Percentiles rank a stretch among this genome's conserved stretches.
Evolutionary conservation across 2,329 filamentous ascomycete species (phyloP).

Genomic region (Neonectria ditissima): DNA sequence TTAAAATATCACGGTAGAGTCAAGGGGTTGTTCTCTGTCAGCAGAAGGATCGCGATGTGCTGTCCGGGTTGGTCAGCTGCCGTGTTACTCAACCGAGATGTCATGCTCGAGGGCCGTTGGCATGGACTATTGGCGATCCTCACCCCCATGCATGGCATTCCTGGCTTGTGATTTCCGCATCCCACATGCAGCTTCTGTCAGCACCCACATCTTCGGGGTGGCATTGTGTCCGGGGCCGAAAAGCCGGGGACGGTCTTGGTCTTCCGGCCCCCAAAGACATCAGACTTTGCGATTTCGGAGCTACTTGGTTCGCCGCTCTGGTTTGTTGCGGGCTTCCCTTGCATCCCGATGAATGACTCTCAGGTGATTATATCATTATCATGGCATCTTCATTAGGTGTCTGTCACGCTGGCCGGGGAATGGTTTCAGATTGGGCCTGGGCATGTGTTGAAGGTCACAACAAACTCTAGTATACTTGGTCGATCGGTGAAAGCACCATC

Average conservation of each 20-base stretch:
- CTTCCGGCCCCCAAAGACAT: not conserved
- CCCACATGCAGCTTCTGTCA: not conserved
- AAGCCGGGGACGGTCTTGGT: not conserved
- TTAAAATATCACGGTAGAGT: too few relatives aligned
- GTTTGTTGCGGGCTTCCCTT: not conserved
- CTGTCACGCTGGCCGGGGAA: not conserved
- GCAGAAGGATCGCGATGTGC: not conserved
- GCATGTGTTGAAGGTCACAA: not conserved
- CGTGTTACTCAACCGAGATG: not conserved
- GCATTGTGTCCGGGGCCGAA: not conserved
- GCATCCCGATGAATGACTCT: not conserved
- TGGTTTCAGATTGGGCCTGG: not conserved
- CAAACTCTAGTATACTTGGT: not conserved
- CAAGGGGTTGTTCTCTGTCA: not conserved
- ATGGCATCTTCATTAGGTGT: not conserved
- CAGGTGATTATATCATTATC: not conserved
- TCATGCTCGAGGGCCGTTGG: not conserved
- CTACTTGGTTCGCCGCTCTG: not conserved
- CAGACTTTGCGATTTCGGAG: not conserved
- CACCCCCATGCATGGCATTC: not conserved
- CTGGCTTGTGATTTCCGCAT: conserved; percentile 2
- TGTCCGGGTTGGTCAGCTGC: not conserved
- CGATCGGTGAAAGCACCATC: not conserved
- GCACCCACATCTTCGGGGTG: conserved; percentile 2
- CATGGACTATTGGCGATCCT: not conserved